phyloP scores from a whole-genome alignment of 352 stramenopile genomes.

The Globisporangium spinosum region DNA sequence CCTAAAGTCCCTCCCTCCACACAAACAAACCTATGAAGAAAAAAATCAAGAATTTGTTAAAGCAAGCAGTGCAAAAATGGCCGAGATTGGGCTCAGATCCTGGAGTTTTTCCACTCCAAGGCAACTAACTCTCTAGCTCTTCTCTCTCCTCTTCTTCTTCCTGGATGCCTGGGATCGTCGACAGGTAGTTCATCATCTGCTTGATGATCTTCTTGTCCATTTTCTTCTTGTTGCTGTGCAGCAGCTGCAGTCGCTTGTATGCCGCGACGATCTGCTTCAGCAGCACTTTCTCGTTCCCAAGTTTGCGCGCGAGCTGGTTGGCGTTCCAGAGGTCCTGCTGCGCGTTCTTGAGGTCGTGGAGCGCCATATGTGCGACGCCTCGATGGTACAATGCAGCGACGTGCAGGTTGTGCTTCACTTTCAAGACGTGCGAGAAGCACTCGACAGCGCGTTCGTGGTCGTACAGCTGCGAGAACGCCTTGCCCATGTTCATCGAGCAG shows the following conservation, averaged over 20 bases:
- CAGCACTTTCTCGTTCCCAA: constrained; percentile 34
- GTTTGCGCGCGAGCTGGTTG: constrained; percentile 47
- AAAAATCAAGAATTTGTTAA: constrained; percentile 2
- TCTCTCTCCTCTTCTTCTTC: constrained; percentile 17
- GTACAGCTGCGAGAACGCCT: constrained; percentile 50
- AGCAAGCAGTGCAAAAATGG: not conserved
- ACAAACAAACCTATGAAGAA: not conserved
- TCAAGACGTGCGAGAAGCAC: constrained; percentile 55
- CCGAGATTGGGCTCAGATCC: not conserved
- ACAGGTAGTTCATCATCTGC: constrained; percentile 78
- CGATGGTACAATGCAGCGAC: constrained; percentile 71
- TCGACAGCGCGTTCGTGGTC: constrained; percentile 55
- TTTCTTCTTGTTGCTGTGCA: constrained; percentile 76
- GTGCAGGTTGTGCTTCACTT: constrained; percentile 38
- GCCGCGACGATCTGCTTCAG: constrained; percentile 49
- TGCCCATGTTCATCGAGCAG: constrained; percentile 84
- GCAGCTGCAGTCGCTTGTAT: constrained; percentile 70
- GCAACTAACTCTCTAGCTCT: not conserved
- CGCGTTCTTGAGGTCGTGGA: constrained; percentile 52
- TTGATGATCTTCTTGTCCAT: constrained; percentile 82
- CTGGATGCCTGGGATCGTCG: constrained; percentile 60
- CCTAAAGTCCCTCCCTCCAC: not conserved
- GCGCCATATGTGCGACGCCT: constrained; percentile 58
- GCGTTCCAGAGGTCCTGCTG: constrained; percentile 68
- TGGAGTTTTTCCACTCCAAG: not conserved